Percentiles rank a stretch among this genome's conserved stretches.
Evolutionary conservation across 2,329 filamentous ascomycete species (phyloP).

Genomic region (Ophiostoma montium): DNA sequence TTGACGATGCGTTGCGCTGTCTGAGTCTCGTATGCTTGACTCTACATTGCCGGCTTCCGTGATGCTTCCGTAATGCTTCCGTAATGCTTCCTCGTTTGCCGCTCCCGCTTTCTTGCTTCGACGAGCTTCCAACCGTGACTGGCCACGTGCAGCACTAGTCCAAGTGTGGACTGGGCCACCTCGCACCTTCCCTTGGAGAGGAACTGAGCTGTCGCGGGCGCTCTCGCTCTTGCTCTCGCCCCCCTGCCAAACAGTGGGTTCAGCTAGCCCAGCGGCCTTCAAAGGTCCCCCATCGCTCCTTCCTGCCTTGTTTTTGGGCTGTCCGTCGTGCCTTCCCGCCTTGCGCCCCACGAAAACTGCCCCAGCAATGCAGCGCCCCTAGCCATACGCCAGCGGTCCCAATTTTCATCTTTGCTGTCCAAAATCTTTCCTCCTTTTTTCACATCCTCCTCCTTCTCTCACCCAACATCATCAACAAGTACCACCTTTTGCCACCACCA

Average conservation of each 20-base stretch:
- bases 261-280: background rate
- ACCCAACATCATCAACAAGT: background rate
- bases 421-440: conserved; percentile 5
- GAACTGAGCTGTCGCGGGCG: background rate
- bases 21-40: no score
- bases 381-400: conserved; percentile 3
- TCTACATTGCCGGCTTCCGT: no score
- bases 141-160: conserved; percentile 13
- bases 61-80: no score
- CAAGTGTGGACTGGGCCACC: background rate
- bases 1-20: no score
- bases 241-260: background rate
- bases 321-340: background rate
- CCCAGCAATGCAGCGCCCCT: background rate
- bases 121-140: conserved; percentile 12
- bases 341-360: conserved; percentile 5
- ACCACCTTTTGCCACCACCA: background rate
- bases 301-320: background rate
- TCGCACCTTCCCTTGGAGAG: background rate
- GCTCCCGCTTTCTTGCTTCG: background rate
- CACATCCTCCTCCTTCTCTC: background rate
- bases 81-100: background rate
- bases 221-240: background rate
- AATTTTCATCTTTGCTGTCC: conserved; percentile 5
- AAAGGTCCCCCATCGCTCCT: background rate